Conservation (phyloP, 345 rosid species). For the Boechera stricta region DNA sequence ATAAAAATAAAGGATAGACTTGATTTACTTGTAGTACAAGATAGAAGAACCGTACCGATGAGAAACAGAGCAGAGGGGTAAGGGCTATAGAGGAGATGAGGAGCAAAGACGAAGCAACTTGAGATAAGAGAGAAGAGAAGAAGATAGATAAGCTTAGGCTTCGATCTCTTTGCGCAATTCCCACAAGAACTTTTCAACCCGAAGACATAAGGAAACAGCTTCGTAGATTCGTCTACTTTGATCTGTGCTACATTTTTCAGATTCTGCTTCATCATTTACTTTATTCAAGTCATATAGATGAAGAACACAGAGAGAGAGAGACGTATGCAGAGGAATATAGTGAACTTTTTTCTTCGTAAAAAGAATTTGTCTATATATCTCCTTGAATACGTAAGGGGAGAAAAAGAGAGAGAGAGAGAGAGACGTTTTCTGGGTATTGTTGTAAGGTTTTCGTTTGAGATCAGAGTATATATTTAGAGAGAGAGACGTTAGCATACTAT, state of each 20-base stretch:
- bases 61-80: slow-evolving; percentile 41
- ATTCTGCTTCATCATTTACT: slow-evolving; percentile 31
- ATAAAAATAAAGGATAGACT: not conserved
- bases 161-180: slow-evolving; percentile 35
- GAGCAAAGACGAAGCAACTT: slow-evolving; percentile 45
- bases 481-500: slow-evolving; percentile 31
- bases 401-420: slow-evolving; percentile 12
- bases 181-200: slow-evolving; percentile 23
- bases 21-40: slow-evolving; percentile 32
- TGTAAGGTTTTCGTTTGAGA: slow-evolving; percentile 24
- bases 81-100: slow-evolving; percentile 34
- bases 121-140: slow-evolving; percentile 45
- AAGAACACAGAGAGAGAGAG: not conserved
- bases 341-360: slow-evolving; percentile 5
- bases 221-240: slow-evolving; percentile 28
- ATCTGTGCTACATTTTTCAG: slow-evolving; percentile 32
- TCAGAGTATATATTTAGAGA: slow-evolving; percentile 25
- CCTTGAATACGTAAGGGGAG: slow-evolving; percentile 10
- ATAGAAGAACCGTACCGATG: slow-evolving; percentile 31
- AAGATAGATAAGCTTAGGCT: slow-evolving; percentile 41
- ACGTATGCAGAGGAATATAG: not conserved
- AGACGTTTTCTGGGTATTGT: slow-evolving; percentile 13
- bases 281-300: slow-evolving; percentile 22
- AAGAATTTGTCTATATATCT: slow-evolving; percentile 5
- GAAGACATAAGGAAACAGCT: slow-evolving; percentile 21